Base-by-base conservation (phyloP, 176 grass and related monocot species). In the Tuctoria greenei region DNA sequence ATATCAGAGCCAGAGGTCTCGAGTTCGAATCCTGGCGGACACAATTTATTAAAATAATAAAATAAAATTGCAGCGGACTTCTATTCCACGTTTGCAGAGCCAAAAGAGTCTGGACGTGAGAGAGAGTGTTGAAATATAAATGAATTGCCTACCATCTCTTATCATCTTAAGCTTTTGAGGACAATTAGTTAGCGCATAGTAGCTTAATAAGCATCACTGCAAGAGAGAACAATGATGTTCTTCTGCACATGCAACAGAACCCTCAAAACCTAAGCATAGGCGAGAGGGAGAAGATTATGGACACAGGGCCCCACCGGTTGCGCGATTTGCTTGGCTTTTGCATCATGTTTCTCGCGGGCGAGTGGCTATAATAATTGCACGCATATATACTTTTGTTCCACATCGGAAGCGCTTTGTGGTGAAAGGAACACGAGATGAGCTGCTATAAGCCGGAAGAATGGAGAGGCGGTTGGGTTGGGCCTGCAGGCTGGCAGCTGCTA, bases 361-460 rank as follows among this genome's bases (percentile, higher is more conserved):
- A 82, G 83, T 74, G 83, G n/a, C n/a, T n/a, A 82, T 64, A 70
- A 85, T 77, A 85, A 81, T 81, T 69, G 55, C 17, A 61, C 83
- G 39, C 82, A 38, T 64, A 64, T n/a, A n/a, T n/a, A n/a, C n/a
- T 61, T 88, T 69, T 88, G 55, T 18, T 74, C 45, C 61, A 64
- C 27, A 2, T 57, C 35, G 78, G 67, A 60, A 77, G 10, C 35
- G 50, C 31, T 60, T 37, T 71, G 16, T 40, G 58, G 34, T n/a
- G n/a, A 81, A 86, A 69, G 77, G 75, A 74, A 76, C 44, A 72
- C 10, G 51, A 37, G 64, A 59, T 28, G 69, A 65, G 60, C 58
- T n/a, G n/a, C n/a, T n/a, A n/a, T 61, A 36, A 65, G 71, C 44
- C 28, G 21, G 20, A 26, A 58, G 10, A 10, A 58, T n/a, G n/a